These are phyloP conservation scores for Penicillium sclerotigenum DNA, from an alignment of 2,329 filamentous ascomycete genomes.

Conservation along the genomic window DNA sequence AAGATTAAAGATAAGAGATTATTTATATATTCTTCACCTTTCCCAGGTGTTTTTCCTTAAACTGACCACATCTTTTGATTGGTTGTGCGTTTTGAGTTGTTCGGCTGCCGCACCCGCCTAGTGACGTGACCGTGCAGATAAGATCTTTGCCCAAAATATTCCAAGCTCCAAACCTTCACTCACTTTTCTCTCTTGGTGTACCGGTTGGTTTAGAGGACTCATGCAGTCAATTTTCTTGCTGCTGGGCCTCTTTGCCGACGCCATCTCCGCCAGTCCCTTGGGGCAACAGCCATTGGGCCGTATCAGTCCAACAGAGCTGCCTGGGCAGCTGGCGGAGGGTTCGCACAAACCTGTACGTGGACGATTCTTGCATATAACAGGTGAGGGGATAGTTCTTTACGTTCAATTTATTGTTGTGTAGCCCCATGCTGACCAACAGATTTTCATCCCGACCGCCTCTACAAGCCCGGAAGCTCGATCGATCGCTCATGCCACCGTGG, in stretches of 20 bases:
- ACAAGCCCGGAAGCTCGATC: conserved; percentile 73
- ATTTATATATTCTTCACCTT: neutral
- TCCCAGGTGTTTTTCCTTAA: neutral
- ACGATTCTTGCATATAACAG: conserved; percentile 40
- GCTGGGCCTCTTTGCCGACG: conserved; percentile 14
- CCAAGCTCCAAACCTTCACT: neutral
- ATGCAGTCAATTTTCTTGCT: conserved; percentile 19
- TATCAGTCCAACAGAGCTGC: neutral
- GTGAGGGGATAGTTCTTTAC: conserved; percentile 13
- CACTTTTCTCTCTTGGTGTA: neutral
- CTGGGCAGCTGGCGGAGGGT: neutral
- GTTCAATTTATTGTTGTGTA: neutral
- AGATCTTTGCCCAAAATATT: neutral
- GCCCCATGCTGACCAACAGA: conserved; percentile 53
- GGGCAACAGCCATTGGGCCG: conserved; percentile 12
- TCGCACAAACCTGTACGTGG: conserved; percentile 17
- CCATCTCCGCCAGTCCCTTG: conserved; percentile 14
- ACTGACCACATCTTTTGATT: neutral
- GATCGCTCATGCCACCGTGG: conserved; percentile 72
- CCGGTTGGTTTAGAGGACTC: conserved; percentile 3
- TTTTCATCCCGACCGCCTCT: conserved; percentile 86
- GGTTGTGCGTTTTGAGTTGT: neutral
- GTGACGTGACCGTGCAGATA: conserved; percentile 6
- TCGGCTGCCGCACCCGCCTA: neutral
- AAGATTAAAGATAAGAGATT: neutral